Evolutionary conservation across 2,329 filamentous ascomycete genomes (phyloP).

Genomic region (Coleophoma cylindrospora): DNA sequence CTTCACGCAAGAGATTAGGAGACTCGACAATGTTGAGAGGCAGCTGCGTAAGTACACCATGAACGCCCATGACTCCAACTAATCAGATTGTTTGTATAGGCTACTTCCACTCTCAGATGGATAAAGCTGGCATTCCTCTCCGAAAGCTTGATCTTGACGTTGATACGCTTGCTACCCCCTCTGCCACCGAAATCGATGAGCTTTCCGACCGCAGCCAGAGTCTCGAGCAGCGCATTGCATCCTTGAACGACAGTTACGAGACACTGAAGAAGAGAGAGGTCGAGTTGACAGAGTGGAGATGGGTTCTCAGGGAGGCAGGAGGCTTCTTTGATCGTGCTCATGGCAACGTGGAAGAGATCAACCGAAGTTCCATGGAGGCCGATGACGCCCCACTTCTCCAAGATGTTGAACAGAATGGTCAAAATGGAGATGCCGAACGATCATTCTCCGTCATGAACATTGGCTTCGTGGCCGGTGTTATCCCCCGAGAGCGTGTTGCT

Average conservation of each 20-base stretch:
- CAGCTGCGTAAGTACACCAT: slow-evolving; percentile 71
- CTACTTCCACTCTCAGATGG: slow-evolving; percentile 95
- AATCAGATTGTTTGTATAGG: slow-evolving; percentile 41
- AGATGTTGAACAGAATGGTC: slow-evolving; percentile 85
- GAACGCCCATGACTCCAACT: slow-evolving; percentile 1
- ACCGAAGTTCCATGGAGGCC: slow-evolving; percentile 73
- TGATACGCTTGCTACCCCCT: slow-evolving; percentile 79
- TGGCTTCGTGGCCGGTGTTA: slow-evolving; percentile 95
- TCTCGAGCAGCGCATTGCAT: slow-evolving; percentile 85
- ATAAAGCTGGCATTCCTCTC: slow-evolving; percentile 82
- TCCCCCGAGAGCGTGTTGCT: slow-evolving; percentile 84
- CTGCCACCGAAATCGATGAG: slow-evolving; percentile 93
- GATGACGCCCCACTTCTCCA: slow-evolving; percentile 89
- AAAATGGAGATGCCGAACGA: slow-evolving; percentile 58
- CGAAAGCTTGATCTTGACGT: slow-evolving; percentile 88
- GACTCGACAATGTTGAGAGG: slow-evolving; percentile 95
- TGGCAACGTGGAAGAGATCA: slow-evolving; percentile 92
- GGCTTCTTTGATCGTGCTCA: slow-evolving; percentile 97
- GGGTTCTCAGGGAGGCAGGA: slow-evolving; percentile 92
- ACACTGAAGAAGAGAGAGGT: slow-evolving; percentile 96
- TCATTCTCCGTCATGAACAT: slow-evolving; percentile 99
- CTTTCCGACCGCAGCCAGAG: slow-evolving; percentile 87
- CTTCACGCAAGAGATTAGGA: slow-evolving; percentile 95
- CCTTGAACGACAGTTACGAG: slow-evolving; percentile 97
- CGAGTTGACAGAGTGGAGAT: slow-evolving; percentile 96